Base-by-base conservation (phyloP, 352 stramenopile species). In the Phytophthora europaea region DNA sequence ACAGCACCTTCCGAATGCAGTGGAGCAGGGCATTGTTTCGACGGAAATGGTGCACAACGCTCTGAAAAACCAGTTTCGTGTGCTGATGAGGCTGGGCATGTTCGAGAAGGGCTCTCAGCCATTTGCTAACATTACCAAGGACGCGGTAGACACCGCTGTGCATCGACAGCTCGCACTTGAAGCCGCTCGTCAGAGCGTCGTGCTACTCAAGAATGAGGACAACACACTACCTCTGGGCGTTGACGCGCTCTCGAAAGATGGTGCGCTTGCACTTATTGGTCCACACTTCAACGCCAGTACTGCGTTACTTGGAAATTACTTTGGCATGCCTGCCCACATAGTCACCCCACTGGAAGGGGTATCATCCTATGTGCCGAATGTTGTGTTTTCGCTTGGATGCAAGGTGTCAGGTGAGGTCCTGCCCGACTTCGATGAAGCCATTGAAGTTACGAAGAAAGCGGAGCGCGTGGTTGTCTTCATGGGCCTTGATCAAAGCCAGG, bases 141-240 rank as follows among this genome's bases (percentile, higher is more conserved):
- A 81, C 4, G 56, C 73, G 13, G 69, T 98, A 9, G 81, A 94
- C 70, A 88, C 88, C 6, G 54, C 51, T 0, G 81, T 50, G 28
- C 84, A 97, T 65, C 76, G 75, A 1, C 51, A 80, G 22, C 73
- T 97, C 3, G 82, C 90, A 2, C 62, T 92, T 6, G 85, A 95
- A 56, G 89, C 88, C 2, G 83, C 88, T 20, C 71, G 57, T 0
- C 89, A 98, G 55, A 87, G 82, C 28, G 77, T 98, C 26, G 92
- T 98, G 26, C 64, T 99, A 12, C 81, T 99, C 12, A 97, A 98
- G 76, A 99, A 99, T 75, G 70, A 87, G 3, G 59, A 72, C 16
- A 67, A 62, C 0, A 52, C 76, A n/a, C 74, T 98, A 7, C 93
- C 93, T n/a, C 50, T 98, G 22, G 51, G 69, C 2, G 15, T 55